Conservation (phyloP, 1,284 basidiomycete genomes). For the Moesziomyces parantarcticus region DNA sequence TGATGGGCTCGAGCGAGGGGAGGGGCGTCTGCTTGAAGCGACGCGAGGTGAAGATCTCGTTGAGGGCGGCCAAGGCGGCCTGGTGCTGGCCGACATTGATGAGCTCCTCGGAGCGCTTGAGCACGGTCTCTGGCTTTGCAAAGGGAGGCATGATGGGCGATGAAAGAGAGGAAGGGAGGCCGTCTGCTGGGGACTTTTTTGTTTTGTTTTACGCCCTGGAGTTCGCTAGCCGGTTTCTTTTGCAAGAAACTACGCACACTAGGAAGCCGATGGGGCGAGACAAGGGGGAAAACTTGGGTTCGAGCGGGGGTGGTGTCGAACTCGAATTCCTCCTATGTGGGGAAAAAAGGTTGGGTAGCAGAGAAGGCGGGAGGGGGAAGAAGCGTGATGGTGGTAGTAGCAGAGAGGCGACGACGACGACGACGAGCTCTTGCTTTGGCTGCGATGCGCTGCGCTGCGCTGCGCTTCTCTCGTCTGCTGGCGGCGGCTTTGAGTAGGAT, state of each 20-base stretch:
- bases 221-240: conserved; percentile 44
- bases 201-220: conserved; percentile 27
- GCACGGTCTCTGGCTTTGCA: conserved; percentile 88
- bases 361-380: conserved; percentile 31
- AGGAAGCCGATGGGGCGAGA: conserved; percentile 47
- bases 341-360: conserved; percentile 30
- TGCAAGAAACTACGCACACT: conserved; percentile 38
- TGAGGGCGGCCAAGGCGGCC: conserved; percentile 86
- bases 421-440: conserved; percentile 1
- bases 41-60: conserved; percentile 92
- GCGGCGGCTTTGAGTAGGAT: not conserved
- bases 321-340: conserved; percentile 32
- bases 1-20: conserved; percentile 90
- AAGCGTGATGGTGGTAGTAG: conserved; percentile 39
- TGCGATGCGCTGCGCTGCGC: too few relatives aligned
- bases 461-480: too few relatives aligned
- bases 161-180: conserved; percentile 6
- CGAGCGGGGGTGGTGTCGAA: conserved; percentile 20
- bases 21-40: conserved; percentile 92
- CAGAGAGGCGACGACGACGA: conserved; percentile 6
- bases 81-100: conserved; percentile 88
- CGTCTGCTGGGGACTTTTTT: conserved; percentile 36
- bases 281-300: conserved; percentile 42
- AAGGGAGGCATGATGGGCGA: conserved; percentile 76
- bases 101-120: conserved; percentile 88